A percentile compares a stretch with the other conserved stretches of the same genome.
Conservation (phyloP, 1,284 basidiomycete species). For the Coniferiporia sulphurascens region DNA sequence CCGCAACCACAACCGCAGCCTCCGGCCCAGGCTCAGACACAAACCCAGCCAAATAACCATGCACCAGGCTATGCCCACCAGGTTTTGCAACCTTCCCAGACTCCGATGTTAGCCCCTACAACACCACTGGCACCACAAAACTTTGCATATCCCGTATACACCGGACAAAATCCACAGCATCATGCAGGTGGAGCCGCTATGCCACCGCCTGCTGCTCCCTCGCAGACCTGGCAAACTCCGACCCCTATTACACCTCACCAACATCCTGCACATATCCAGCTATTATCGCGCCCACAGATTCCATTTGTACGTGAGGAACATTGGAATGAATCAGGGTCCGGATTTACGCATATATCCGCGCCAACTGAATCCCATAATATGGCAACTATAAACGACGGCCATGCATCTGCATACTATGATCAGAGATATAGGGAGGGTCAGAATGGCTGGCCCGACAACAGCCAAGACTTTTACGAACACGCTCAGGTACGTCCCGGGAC, state of each 20-base stretch:
- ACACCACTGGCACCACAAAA: conserved; percentile 27
- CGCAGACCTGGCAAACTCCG: conserved; percentile 58
- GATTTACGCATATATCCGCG: conserved; percentile 34
- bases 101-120: conserved; percentile 21
- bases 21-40: conserved; percentile 25
- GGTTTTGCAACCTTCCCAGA: conserved; percentile 21
- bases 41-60: conserved; percentile 20
- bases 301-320: conserved; percentile 42
- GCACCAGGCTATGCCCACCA: conserved; percentile 6
- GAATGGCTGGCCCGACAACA: conserved; percentile 40
- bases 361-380: conserved; percentile 27
- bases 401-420: conserved; percentile 32
- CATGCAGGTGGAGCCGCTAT: conserved; percentile 28
- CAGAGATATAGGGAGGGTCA: conserved; percentile 60
- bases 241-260: conserved; percentile 58
- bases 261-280: conserved; percentile 45
- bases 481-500: conserved; percentile 28
- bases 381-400: conserved; percentile 5
- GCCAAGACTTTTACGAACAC: conserved; percentile 55
- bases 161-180: conserved; percentile 37
- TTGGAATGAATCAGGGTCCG: conserved; percentile 41
- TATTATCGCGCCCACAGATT: conserved; percentile 39
- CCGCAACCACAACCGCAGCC: conserved; percentile 9
- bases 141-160: conserved; percentile 46
- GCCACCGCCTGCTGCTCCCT: conserved; percentile 42